Percentiles rank a stretch among this genome's conserved stretches.
These are phyloP conservation scores for Globisporangium megalacanthum DNA, from an alignment of 352 stramenopile genomes.

Conservation along the genomic window DNA sequence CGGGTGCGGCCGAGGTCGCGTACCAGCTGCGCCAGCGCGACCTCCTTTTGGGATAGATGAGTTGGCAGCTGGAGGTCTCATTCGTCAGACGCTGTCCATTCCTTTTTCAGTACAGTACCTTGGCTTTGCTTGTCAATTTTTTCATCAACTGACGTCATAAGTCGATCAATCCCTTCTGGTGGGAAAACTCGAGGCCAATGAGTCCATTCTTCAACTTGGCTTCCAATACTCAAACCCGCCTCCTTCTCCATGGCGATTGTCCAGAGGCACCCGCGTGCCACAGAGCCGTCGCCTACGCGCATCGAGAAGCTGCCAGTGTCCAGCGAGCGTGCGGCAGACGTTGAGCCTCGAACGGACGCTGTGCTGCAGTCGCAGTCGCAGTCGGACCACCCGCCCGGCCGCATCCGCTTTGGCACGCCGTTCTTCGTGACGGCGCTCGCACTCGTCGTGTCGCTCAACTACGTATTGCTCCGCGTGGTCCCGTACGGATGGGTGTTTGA, in stretches of 20 bases:
- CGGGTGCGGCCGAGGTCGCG: constrained; percentile 44
- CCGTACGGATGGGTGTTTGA: constrained; percentile 22
- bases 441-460: constrained; percentile 19
- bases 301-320: background rate
- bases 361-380: background rate
- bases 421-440: constrained; percentile 17
- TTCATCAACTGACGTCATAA: background rate
- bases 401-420: background rate
- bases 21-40: constrained; percentile 57
- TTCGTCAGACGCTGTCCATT: background rate
- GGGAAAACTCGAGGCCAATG: too few species aligned
- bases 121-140: too few species aligned
- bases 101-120: too few species aligned
- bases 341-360: background rate
- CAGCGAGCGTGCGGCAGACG: background rate
- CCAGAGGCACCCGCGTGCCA: background rate
- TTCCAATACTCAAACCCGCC: background rate
- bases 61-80: too few species aligned
- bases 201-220: background rate
- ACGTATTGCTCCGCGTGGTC: constrained; percentile 21
- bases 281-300: background rate
- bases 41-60: constrained; percentile 28
- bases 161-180: background rate
- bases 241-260: constrained; percentile 4
- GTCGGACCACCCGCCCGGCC: background rate